Conservation (phyloP, 441 rosid genomes). For the Pelargonium cotyledonis region DNA sequence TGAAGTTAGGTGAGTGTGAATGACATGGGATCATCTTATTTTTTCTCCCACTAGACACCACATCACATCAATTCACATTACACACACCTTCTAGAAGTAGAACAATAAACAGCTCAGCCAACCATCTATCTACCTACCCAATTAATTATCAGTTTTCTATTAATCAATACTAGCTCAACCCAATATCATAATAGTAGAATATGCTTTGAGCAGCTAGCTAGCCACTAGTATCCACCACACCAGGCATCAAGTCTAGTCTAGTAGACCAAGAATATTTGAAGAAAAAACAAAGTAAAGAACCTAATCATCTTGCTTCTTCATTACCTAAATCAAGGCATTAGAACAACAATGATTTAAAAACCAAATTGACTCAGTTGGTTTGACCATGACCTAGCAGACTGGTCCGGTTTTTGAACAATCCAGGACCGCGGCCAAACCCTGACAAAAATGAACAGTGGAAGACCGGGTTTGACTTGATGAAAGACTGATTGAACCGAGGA, state of each 20-base stretch:
- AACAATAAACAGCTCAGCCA: slow-evolving; percentile 7
- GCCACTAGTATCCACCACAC: slow-evolving; percentile 1
- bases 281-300: not conserved
- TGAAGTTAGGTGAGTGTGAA: slow-evolving; percentile 3
- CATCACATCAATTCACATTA: not conserved
- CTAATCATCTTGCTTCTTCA: slow-evolving; percentile 5
- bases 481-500: no score
- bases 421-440: no score
- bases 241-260: slow-evolving; percentile 4
- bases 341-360: no score
- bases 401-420: no score
- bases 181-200: not conserved
- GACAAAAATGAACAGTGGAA: no score
- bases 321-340: not conserved
- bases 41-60: slow-evolving; percentile 5
- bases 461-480: no score
- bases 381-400: no score
- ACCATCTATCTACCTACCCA: slow-evolving; percentile 9
- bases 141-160: not conserved
- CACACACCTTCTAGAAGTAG: slow-evolving; percentile 8
- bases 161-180: not conserved
- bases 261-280: slow-evolving; percentile 3
- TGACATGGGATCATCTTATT: slow-evolving; percentile 3
- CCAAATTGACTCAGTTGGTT: no score
- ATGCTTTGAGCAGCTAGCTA: not conserved